A percentile compares a stretch with the other conserved stretches of the same genome.
Conservation (phyloP, 1,139 yeast species). For the Petasospora rhodanensis region DNA sequence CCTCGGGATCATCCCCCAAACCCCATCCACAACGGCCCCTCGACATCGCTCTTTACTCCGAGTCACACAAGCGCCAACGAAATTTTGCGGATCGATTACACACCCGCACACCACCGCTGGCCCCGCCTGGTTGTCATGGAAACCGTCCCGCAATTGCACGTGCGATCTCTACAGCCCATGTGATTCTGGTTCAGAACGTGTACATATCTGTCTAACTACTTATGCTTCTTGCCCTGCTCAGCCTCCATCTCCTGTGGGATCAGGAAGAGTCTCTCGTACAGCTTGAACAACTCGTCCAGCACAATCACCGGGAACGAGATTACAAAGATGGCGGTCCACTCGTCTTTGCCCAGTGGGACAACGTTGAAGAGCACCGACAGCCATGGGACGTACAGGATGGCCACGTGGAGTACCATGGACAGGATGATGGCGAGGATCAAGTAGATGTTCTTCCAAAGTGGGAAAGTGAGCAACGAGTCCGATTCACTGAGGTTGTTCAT, state of each 20-base stretch:
- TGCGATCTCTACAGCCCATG: too few relatives aligned
- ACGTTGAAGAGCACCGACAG: slow-evolving; percentile 31
- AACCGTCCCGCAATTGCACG: too few relatives aligned
- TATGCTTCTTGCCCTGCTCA: slow-evolving; percentile 2
- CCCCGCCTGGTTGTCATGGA: too few relatives aligned
- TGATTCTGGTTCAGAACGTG: too few relatives aligned
- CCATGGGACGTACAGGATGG: slow-evolving; percentile 33
- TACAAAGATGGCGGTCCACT: slow-evolving; percentile 33
- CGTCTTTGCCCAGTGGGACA: slow-evolving; percentile 29
- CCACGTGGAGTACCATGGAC: slow-evolving; percentile 32
- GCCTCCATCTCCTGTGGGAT: slow-evolving; percentile 2
- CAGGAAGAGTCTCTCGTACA: slow-evolving; percentile 27
- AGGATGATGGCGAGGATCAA: slow-evolving; percentile 33
- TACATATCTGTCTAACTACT: too few relatives aligned
- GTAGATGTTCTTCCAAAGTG: slow-evolving; percentile 35
- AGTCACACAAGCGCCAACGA: too few relatives aligned
- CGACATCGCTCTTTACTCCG: slow-evolving; percentile 1
- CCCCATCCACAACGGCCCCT: too few relatives aligned
- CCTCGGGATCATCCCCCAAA: background rate
- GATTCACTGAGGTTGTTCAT: slow-evolving; percentile 36
- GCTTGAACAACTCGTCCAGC: slow-evolving; percentile 34
- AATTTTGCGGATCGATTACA: background rate
- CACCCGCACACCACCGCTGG: slow-evolving; percentile 2
- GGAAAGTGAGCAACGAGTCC: slow-evolving; percentile 34
- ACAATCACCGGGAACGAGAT: slow-evolving; percentile 34